Base-by-base conservation (phyloP, 2,329 filamentous ascomycete species). In the Fragosphaeria purpurea region DNA sequence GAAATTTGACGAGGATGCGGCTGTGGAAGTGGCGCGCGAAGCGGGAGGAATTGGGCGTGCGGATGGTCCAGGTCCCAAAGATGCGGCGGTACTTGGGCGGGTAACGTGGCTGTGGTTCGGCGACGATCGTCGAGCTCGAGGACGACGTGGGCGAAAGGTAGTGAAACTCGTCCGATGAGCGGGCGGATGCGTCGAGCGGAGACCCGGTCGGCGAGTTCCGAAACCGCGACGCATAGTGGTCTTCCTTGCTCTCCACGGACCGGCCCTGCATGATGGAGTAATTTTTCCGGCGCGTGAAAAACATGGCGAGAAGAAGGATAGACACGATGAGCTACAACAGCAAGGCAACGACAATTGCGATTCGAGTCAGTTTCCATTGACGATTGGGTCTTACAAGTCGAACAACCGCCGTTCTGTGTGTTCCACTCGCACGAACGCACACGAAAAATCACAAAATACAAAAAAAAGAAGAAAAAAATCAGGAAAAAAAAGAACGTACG, bases 1-100 rank as follows among this genome's bases (percentile, higher is more conserved):
- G 82, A 56, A 80, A 82, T 57, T 80, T 80, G 58, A 79, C 73
- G 46, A 83, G 65, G 48, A 83, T 68, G 32, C 78, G 71, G 52
- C 76, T 81, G 63, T 82, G 79, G 42, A 77, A 59, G 59, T 82
- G 67, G 50, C 74, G 66, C 46, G 72, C 68, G 63, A 82, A 83
- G 10, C 76, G 73, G 30, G 75, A 76, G 5, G 77, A 76, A 56
- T 79, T 80, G 11, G 77, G 77, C 4, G 71, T 79, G 8, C 65
- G 58, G 9, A 66, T 55, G 10, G 58, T 62, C 61, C 63, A 65
- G 40, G 58, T 46, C 12, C 62, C 62, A 13, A 64, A 55, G 7
- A 65, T 12, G 41, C 12, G 43, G 6, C 50, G 45, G 30, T 44
- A 38, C 38, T 53, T 55, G 10, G 41, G 33, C 1, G 44, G 40